Conservation (phyloP, 1,284 basidiomycete species). For the Cutaneotrichosporon mucoides region DNA sequence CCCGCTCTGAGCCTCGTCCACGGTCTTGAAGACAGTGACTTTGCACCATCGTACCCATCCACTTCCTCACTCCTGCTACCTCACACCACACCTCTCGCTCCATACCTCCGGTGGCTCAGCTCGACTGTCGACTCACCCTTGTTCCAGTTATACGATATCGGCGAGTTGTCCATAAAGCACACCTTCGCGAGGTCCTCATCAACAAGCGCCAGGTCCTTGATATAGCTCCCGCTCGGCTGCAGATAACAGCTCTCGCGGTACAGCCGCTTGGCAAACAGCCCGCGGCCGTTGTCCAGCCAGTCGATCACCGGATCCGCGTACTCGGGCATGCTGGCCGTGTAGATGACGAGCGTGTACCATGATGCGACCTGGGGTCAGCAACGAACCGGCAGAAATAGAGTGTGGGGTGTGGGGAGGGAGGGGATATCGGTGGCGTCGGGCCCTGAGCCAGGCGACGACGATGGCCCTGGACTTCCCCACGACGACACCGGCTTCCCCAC, state of each 20-base stretch:
- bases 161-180: constrained; percentile 95
- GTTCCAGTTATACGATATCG: constrained; percentile 85
- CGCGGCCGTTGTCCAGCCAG: constrained; percentile 94
- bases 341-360: constrained; percentile 99
- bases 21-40: too few relatives aligned
- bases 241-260: constrained; percentile 94
- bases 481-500: too few relatives aligned
- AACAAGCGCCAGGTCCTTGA: constrained; percentile 84
- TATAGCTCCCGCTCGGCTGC: constrained; percentile 85
- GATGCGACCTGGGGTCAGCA: constrained; percentile 70
- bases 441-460: too few relatives aligned
- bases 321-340: constrained; percentile 97
- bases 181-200: constrained; percentile 85
- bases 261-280: constrained; percentile 78
- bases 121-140: constrained; percentile 61
- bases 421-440: too few relatives aligned
- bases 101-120: too few relatives aligned
- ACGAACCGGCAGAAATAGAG: not conserved
- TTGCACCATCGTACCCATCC: too few relatives aligned
- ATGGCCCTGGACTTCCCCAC: too few relatives aligned
- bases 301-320: constrained; percentile 99
- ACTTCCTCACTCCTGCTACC: too few relatives aligned
- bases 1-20: too few relatives aligned
- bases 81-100: too few relatives aligned
- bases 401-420: not conserved